Percentiles rank a stretch among this genome's conserved stretches.
Conservation (phyloP, 2,329 filamentous ascomycete species). For the Ophiosphaerella korrae region DNA sequence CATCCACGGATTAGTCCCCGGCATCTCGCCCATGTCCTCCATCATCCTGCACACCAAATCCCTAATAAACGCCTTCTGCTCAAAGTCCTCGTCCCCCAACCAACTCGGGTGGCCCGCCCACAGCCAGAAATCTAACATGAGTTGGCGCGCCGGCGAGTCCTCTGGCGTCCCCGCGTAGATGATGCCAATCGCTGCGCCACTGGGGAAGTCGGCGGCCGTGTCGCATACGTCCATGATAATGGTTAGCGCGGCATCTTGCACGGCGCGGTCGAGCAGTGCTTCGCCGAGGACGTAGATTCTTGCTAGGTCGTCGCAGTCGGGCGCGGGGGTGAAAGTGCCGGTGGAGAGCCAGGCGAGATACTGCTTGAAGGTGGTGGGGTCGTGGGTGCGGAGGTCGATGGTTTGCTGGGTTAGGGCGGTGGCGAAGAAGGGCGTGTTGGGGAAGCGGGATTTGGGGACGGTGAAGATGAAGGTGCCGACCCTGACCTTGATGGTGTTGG, state of each 20-base stretch:
- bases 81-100: too few species aligned
- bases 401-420: not conserved
- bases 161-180: not conserved
- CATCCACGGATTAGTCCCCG: too few species aligned
- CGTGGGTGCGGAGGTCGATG: not conserved
- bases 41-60: too few species aligned
- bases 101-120: not conserved
- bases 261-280: conserved; percentile 6
- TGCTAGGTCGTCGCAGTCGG: not conserved
- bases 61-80: too few species aligned
- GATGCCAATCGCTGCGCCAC: not conserved
- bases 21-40: too few species aligned
- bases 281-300: conserved; percentile 10
- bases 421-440: not conserved
- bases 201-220: not conserved
- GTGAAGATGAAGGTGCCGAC: not conserved
- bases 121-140: not conserved
- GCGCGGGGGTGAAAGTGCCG: not conserved
- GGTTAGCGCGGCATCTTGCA: conserved; percentile 7
- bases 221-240: not conserved
- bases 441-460: not conserved
- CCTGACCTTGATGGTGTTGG: not conserved
- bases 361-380: not conserved
- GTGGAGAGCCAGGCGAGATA: conserved; percentile 1
- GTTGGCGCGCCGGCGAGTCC: not conserved